phyloP scores from a whole-genome alignment of 78 protist species.

The Chrysochromulina parva region DNA sequence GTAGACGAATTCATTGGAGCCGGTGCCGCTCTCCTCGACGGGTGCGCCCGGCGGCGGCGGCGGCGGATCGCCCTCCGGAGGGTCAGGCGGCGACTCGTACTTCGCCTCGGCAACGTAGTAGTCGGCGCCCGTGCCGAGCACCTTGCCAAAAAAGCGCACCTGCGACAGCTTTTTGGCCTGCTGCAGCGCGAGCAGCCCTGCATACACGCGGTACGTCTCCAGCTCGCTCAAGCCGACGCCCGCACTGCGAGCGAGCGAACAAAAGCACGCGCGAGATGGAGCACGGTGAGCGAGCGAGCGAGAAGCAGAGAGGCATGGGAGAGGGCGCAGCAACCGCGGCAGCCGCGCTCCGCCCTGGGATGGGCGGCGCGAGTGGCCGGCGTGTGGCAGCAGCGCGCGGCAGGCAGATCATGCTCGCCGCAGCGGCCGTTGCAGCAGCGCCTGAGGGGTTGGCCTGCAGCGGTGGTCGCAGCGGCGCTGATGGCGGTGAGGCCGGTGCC shows the following conservation, averaged over 20 bases:
- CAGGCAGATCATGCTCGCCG: too few relatives aligned
- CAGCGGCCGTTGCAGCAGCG: too few relatives aligned
- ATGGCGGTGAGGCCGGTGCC: too few relatives aligned
- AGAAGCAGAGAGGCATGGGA: too few relatives aligned
- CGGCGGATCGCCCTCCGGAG: neutral
- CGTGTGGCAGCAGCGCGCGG: too few relatives aligned
- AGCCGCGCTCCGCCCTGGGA: too few relatives aligned
- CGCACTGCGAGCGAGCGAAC: neutral
- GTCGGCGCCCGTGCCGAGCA: neutral
- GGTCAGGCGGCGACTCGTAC: neutral
- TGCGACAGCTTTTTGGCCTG: neutral
- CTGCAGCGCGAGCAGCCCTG: neutral
- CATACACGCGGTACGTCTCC: neutral
- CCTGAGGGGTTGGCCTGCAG: too few relatives aligned
- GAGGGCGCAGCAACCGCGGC: too few relatives aligned
- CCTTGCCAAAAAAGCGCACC: constrained; percentile 9
- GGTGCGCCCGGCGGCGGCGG: neutral
- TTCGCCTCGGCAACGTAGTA: neutral
- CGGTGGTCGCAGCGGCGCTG: too few relatives aligned
- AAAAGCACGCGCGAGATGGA: too few relatives aligned
- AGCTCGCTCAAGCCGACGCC: neutral
- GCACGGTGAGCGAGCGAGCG: too few relatives aligned
- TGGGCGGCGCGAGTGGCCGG: too few relatives aligned
- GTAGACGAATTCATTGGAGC: neutral
- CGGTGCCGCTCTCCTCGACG: neutral